A percentile compares a stretch with the other conserved stretches of the same genome.
Evolutionary conservation across 345 rosid species (phyloP).

Genomic region (Pelargonium nanum): DNA sequence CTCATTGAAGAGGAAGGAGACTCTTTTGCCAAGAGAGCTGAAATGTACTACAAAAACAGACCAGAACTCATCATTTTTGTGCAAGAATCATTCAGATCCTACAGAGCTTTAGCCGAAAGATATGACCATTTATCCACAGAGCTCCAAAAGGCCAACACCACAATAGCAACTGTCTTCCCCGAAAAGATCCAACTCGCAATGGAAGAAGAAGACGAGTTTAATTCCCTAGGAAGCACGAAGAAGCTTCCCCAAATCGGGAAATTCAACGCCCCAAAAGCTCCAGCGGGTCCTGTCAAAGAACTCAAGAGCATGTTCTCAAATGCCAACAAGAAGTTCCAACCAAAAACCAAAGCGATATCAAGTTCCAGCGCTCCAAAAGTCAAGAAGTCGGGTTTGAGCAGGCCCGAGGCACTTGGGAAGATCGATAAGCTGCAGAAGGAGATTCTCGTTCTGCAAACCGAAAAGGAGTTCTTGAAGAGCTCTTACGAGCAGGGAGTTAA

Average conservation of each 20-base stretch:
- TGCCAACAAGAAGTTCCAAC: conserved; percentile 53
- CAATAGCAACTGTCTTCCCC: conserved; percentile 78
- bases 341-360: conserved; percentile 26
- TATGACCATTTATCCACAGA: conserved; percentile 87
- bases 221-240: conserved; percentile 9
- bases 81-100: conserved; percentile 78
- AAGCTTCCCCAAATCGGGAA: conserved; percentile 9
- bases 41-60: conserved; percentile 94
- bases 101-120: conserved; percentile 80
- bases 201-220: conserved; percentile 59
- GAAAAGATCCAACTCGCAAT: conserved; percentile 65
- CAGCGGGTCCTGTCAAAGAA: conserved; percentile 51
- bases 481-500: conserved; percentile 63
- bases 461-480: conserved; percentile 78
- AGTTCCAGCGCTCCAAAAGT: conserved; percentile 6
- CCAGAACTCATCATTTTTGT: conserved; percentile 84
- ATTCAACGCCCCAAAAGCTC: conserved; percentile 51
- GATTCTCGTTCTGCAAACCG: conserved; percentile 65
- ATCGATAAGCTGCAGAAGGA: conserved; percentile 74
- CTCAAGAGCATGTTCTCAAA: conserved; percentile 31
- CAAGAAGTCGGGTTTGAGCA: conserved; percentile 61
- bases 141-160: conserved; percentile 87
- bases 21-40: conserved; percentile 90
- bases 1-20: conserved; percentile 91
- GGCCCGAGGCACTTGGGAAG: conserved; percentile 51